Conservation (phyloP, 2,329 filamentous ascomycete species). For the Septoria linicola region DNA sequence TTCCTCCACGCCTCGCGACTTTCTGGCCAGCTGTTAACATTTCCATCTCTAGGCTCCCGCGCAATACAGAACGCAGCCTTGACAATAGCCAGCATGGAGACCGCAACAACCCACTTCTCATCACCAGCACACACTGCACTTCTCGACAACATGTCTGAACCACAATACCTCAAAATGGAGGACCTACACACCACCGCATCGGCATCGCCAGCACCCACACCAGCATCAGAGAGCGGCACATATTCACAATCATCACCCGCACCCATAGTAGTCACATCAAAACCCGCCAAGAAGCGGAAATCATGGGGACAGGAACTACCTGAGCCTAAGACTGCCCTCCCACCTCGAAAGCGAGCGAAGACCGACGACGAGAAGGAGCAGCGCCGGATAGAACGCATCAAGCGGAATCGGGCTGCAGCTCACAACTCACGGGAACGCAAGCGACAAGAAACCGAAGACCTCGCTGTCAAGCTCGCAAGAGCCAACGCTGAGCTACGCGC, state of each 20-base stretch:
- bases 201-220: slow-evolving; percentile 22
- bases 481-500: slow-evolving; percentile 36
- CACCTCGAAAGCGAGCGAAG: slow-evolving; percentile 95
- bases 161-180: slow-evolving; percentile 29
- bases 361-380: slow-evolving; percentile 99
- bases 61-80: slow-evolving; percentile 2
- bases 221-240: slow-evolving; percentile 13
- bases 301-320: slow-evolving; percentile 98
- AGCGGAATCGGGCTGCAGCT: slow-evolving; percentile 90
- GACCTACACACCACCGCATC: slow-evolving; percentile 26
- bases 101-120: neutral
- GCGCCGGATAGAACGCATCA: slow-evolving; percentile 91
- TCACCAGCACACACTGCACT: neutral
- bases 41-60: slow-evolving; percentile 9
- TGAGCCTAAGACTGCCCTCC: slow-evolving; percentile 93
- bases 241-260: slow-evolving; percentile 25
- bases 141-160: slow-evolving; percentile 17
- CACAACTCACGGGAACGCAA: slow-evolving; percentile 96
- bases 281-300: slow-evolving; percentile 59
- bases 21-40: slow-evolving; percentile 1
- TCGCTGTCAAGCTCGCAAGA: slow-evolving; percentile 54
- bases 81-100: slow-evolving; percentile 6
- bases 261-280: slow-evolving; percentile 35
- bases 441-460: slow-evolving; percentile 81
- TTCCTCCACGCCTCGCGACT: neutral